These are phyloP conservation scores for Spathaspora arborariae DNA, from an alignment of 805 yeast species.

Conservation along the genomic window DNA sequence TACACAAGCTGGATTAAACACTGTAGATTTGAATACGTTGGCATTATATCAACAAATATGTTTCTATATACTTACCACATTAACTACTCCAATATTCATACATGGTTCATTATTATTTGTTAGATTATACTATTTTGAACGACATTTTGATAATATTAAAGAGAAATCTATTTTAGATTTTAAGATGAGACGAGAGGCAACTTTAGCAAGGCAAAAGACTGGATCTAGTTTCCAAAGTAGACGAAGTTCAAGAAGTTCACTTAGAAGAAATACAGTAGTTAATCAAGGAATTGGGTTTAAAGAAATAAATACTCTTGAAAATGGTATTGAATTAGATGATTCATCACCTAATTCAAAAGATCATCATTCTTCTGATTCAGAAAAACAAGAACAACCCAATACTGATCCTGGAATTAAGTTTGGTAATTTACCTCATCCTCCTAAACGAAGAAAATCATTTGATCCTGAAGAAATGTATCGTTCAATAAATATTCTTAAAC, in stretches of 20 bases:
- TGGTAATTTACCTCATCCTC: conserved; percentile 50
- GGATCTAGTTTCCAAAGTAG: not conserved
- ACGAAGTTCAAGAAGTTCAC: not conserved
- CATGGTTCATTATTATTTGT: conserved; percentile 75
- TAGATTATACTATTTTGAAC: conserved; percentile 85
- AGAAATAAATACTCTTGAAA: conserved; percentile 4
- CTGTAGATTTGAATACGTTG: conserved; percentile 63
- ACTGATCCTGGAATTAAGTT: conserved; percentile 36
- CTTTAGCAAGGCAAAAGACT: conserved; percentile 43
- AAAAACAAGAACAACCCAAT: not conserved
- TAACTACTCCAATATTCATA: conserved; percentile 85
- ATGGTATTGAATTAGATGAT: not conserved
- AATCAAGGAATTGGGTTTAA: conserved; percentile 29
- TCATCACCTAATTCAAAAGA: conserved; percentile 1
- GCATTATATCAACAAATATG: conserved; percentile 76
- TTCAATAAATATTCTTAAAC: conserved; percentile 73
- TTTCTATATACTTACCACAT: conserved; percentile 55
- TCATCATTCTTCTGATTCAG: conserved; percentile 28
- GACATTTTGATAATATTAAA: conserved; percentile 79
- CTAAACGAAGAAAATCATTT: conserved; percentile 35
- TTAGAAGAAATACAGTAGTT: conserved; percentile 13
- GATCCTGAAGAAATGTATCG: conserved; percentile 81
- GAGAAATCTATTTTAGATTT: conserved; percentile 73
- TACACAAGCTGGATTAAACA: conserved; percentile 91
- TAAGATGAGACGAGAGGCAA: conserved; percentile 77